Percentiles rank a stretch among this genome's conserved stretches.
phyloP scores from a whole-genome alignment of 78 protist species.

The Chrysochromulina tobinii region DNA sequence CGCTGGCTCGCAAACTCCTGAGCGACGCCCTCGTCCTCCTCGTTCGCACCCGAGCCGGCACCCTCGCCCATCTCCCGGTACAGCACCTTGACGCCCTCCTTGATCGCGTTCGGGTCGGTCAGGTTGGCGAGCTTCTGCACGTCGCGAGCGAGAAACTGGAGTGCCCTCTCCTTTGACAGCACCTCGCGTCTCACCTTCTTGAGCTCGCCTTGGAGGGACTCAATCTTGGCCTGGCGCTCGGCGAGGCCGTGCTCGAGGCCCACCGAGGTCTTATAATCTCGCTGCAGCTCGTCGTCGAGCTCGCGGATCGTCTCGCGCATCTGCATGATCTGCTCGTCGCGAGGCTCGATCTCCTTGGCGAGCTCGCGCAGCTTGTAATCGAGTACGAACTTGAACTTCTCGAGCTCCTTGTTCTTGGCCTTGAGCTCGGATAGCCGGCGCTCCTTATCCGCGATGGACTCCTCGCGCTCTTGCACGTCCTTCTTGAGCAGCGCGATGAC shows the following conservation, averaged over 20 bases:
- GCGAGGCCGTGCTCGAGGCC: neutral
- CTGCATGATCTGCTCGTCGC: conserved; percentile 59
- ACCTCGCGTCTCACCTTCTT: neutral
- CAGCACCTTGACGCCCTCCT: conserved; percentile 11
- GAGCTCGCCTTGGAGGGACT: neutral
- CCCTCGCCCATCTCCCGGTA: neutral
- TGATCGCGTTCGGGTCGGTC: neutral
- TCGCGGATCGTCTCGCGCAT: conserved; percentile 24
- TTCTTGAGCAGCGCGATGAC: neutral
- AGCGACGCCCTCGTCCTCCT: conserved; percentile 26
- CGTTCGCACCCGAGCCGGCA: neutral
- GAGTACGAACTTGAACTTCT: conserved; percentile 84
- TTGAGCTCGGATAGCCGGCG: conserved; percentile 66
- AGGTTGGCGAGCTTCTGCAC: neutral
- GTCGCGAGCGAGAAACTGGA: neutral
- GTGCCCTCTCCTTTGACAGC: neutral
- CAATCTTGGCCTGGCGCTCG: neutral
- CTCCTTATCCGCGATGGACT: conserved; percentile 72
- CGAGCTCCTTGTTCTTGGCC: conserved; percentile 77
- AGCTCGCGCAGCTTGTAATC: conserved; percentile 78
- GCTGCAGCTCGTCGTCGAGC: conserved; percentile 52
- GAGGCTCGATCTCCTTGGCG: conserved; percentile 77
- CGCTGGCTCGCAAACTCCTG: conserved; percentile 57
- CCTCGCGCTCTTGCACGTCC: conserved; percentile 72
- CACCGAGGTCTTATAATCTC: neutral